Base-by-base conservation (phyloP, 1,139 yeast species). In the Magnusiomyces clavatus region DNA sequence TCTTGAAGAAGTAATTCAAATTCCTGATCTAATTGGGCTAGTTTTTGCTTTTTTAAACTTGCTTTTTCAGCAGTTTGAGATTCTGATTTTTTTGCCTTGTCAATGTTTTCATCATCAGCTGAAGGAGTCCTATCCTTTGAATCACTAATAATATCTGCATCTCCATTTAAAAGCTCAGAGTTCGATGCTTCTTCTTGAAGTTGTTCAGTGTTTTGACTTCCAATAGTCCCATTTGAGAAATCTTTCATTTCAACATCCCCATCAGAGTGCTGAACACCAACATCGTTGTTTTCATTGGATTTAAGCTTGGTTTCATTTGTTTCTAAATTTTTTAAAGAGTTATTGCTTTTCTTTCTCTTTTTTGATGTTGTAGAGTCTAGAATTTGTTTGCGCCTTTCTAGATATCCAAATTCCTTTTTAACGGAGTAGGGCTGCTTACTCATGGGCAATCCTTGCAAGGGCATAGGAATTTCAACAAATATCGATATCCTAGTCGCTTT, bases 381-480 rank as follows among this genome's bases (percentile, higher is more conserved):
- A 8, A 24, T 24, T 24, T 24, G 31, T 8, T 24, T 24, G 31
- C 31, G 31, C 31, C 8, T 24, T 24, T 24, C 31, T 24, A 24
- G 8, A 24, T 24, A 24, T 24, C 31, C 31, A 24, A 24, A 24
- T 46, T 14, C 45, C 46, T 35, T 35, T 47, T 2, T 16, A 46
- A 16, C 41, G 12, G 19, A 43, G 48, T 34, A 47, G 29, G 41
- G 46, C 42, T 40, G 42, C 46, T 45, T 19, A 38, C 31, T 24
- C 34, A 43, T 43, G 8, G 44, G 38, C 40, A 47, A 40, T 6
- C 54, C 54, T 38, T 51, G 54, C 3, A 51, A 36, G 34, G 54
- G 54, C 54, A 51, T 51, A 3, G 29, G 14, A 16, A 48, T 51
- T 14, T 48, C 47, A 14, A 51, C 48, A 19, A 45, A 39, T 2